Evolutionary conservation across 306 rosid genomes (phyloP).

Genomic region (Trifolium dubium): DNA sequence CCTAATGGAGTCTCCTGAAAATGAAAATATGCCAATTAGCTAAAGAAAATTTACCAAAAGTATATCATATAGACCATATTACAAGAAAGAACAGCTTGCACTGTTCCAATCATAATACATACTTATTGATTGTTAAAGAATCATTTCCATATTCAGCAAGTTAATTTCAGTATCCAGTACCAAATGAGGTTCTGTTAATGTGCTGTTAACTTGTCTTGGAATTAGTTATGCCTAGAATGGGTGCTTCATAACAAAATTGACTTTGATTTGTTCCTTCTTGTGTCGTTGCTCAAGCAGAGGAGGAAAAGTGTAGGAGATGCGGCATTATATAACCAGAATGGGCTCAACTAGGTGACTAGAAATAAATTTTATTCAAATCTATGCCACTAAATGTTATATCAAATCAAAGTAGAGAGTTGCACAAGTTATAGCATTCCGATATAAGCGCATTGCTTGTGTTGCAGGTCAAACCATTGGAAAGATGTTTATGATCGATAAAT

Average conservation of each 20-base stretch:
- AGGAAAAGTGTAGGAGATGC: background rate
- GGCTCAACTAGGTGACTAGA: conserved; percentile 1
- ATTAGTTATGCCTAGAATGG: background rate
- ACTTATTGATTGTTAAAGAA: background rate
- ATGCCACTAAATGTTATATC: conserved; percentile 1
- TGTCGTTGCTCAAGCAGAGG: background rate
- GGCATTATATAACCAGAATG: conserved; percentile 14
- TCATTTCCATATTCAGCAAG: background rate
- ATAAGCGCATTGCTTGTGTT: conserved; percentile 11
- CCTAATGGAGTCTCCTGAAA: conserved; percentile 77
- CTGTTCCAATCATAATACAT: background rate
- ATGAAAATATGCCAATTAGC: conserved; percentile 36
- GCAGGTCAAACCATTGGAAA: conserved; percentile 27
- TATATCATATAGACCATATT: background rate
- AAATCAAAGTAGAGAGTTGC: conserved; percentile 23
- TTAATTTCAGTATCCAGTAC: background rate
- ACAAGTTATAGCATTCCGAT: conserved; percentile 12
- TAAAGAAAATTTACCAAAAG: conserved; percentile 2
- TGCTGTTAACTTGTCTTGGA: background rate
- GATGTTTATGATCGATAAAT: conserved; percentile 19
- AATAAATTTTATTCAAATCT: conserved; percentile 9
- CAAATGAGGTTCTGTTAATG: background rate
- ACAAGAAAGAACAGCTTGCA: background rate
- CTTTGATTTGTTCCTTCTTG: background rate
- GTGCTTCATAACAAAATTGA: background rate